A percentile compares a stretch with the other conserved stretches of the same genome.
These are phyloP conservation scores for Choiromyces venosus DNA, from an alignment of 495 filamentous ascomycete species.

Conservation along the genomic window DNA sequence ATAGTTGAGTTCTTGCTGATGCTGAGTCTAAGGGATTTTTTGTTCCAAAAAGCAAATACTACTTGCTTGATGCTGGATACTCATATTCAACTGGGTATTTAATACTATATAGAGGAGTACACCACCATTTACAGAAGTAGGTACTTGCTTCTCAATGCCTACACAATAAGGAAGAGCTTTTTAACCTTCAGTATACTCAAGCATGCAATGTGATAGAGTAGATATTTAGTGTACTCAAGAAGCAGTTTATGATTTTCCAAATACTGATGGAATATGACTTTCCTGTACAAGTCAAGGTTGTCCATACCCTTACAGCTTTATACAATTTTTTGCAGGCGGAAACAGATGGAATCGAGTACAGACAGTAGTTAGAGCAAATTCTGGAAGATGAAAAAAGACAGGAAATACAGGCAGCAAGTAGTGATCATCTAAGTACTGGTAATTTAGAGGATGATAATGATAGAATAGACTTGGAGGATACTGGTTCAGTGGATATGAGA, in stretches of 20 bases:
- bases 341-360: too few species aligned
- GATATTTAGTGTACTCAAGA: too few species aligned
- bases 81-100: background rate
- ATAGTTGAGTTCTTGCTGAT: conserved; percentile 13
- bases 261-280: too few species aligned
- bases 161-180: conserved; percentile 3
- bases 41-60: conserved; percentile 10
- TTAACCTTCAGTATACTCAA: background rate
- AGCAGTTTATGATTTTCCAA: too few species aligned
- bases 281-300: too few species aligned
- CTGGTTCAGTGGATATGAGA: background rate
- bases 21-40: conserved; percentile 3
- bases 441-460: background rate
- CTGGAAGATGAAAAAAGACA: background rate
- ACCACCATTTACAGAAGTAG: conserved; percentile 14
- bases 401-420: background rate
- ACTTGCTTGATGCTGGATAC: conserved; percentile 21
- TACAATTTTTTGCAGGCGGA: too few species aligned
- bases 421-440: background rate
- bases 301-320: too few species aligned
- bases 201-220: background rate
- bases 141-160: background rate
- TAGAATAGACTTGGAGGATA: background rate
- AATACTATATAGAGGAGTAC: conserved; percentile 14
- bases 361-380: too few species aligned